These are phyloP conservation scores for Nothomitra cinnamomea DNA, from an alignment of 2,329 filamentous ascomycete genomes.

Conservation along the genomic window DNA sequence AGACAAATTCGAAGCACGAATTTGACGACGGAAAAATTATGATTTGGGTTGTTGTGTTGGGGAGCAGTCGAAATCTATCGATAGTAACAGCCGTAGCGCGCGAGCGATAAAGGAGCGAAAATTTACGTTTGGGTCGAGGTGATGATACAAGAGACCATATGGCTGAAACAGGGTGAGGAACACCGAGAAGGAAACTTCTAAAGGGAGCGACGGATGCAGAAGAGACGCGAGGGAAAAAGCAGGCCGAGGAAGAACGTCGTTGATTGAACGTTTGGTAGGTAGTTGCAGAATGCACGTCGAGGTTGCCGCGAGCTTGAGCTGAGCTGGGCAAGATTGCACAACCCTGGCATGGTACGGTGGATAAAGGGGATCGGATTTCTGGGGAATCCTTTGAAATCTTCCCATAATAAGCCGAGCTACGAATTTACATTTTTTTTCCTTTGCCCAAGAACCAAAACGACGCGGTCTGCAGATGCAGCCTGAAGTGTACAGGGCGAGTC, in stretches of 20 bases:
- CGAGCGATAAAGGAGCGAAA: constrained; percentile 5
- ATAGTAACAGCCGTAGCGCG: constrained; percentile 1
- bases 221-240: neutral
- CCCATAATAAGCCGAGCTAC: no score
- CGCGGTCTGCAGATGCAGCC: no score
- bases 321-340: no score
- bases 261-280: neutral
- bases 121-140: neutral
- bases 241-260: neutral
- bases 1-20: neutral
- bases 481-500: no score
- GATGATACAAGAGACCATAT: neutral
- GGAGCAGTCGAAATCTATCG: neutral
- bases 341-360: no score
- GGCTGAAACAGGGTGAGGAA: constrained; percentile 1
- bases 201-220: neutral
- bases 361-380: no score
- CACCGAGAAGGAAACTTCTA: neutral
- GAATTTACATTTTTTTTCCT: no score
- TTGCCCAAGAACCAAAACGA: no score
- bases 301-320: no score
- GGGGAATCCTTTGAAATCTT: no score
- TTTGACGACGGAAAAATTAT: neutral
- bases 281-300: no score
- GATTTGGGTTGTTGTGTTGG: neutral